phyloP scores from a whole-genome alignment of 495 filamentous ascomycete species.

The Delitschia confertaspora region DNA sequence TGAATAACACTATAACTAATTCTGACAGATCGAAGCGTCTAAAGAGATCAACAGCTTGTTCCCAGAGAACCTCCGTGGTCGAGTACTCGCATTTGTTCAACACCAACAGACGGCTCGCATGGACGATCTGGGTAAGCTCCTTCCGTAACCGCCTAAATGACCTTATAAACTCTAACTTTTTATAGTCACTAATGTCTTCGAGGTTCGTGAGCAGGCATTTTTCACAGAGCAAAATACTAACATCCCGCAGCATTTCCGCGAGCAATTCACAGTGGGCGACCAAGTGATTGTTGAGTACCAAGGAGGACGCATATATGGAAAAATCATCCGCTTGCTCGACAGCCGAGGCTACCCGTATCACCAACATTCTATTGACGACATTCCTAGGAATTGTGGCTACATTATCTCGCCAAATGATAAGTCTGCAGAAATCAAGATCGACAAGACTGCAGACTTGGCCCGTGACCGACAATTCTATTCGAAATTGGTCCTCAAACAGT shows the following conservation, averaged over 20 bases:
- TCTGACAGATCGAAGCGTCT: conserved; percentile 65
- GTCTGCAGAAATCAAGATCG: conserved; percentile 11
- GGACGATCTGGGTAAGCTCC: conserved; percentile 68
- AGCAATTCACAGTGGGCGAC: conserved; percentile 91
- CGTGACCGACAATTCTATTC: conserved; percentile 91
- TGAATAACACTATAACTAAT: too few relatives aligned
- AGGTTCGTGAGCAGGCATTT: conserved; percentile 41
- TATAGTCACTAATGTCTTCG: conserved; percentile 56
- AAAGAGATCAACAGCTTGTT: conserved; percentile 85
- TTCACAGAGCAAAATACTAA: not conserved
- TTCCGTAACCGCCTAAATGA: not conserved
- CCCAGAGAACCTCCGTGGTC: conserved; percentile 82
- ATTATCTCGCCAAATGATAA: too few relatives aligned
- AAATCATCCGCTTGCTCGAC: conserved; percentile 55
- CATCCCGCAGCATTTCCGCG: conserved; percentile 69
- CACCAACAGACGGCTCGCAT: conserved; percentile 86
- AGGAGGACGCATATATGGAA: conserved; percentile 63
- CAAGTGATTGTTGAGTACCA: conserved; percentile 63
- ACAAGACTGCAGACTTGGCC: conserved; percentile 40
- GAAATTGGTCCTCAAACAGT: conserved; percentile 85
- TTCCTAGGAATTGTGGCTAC: too few relatives aligned
- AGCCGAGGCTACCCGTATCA: conserved; percentile 12
- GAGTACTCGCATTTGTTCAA: conserved; percentile 80
- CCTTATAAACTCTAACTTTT: conserved; percentile 26
- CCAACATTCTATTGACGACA: too few relatives aligned